Percentiles rank a stretch among this genome's conserved stretches.
Evolutionary conservation across 345 rosid genomes (phyloP).

Genomic region (Brassica juncea): DNA sequence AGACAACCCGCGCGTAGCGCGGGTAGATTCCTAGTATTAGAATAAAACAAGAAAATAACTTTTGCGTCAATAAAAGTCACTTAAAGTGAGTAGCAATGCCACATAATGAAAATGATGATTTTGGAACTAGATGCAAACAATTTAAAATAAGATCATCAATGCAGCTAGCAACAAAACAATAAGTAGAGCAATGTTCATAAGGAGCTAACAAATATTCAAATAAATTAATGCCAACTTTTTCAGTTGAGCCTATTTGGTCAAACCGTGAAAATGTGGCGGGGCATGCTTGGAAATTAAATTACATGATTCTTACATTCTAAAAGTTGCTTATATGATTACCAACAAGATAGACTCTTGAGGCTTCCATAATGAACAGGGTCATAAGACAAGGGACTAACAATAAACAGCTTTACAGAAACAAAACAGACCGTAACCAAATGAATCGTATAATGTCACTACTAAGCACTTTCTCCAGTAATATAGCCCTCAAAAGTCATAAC

Average conservation of each 20-base stretch:
- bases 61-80: neutral
- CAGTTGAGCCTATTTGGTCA: constrained; percentile 8
- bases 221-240: neutral
- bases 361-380: neutral
- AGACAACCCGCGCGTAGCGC: no score
- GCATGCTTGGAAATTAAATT: neutral
- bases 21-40: neutral
- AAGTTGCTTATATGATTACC: neutral
- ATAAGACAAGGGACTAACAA: neutral
- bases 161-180: constrained; percentile 20
- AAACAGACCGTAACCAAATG: neutral
- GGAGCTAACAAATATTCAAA: constrained; percentile 6
- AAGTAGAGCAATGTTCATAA: neutral
- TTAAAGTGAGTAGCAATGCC: constrained; percentile 8
- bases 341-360: neutral
- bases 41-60: neutral
- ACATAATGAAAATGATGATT: constrained; percentile 18
- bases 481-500: neutral
- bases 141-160: constrained; percentile 15
- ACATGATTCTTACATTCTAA: neutral
- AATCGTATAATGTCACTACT: no score
- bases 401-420: no score
- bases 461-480: no score
- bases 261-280: neutral
- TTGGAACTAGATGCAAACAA: constrained; percentile 7